Percentiles rank a stretch among this genome's conserved stretches.
phyloP scores from a whole-genome alignment of 2,329 filamentous ascomycete species.

The Chaetomium olivaceum region DNA sequence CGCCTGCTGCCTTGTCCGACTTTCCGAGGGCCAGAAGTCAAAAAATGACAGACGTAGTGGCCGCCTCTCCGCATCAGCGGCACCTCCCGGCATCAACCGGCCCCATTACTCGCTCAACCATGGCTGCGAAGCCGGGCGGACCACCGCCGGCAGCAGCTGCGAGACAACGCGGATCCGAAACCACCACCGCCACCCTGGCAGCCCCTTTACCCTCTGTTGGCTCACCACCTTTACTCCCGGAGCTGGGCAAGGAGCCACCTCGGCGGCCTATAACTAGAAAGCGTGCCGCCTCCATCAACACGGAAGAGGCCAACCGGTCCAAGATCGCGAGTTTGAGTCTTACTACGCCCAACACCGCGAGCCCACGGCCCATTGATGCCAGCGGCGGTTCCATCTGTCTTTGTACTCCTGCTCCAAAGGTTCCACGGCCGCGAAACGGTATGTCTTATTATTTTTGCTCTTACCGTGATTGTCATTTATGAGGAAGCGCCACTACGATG shows the following conservation, averaged over 20 bases:
- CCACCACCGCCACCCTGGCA: slow-evolving; percentile 19
- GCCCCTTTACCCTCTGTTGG: slow-evolving; percentile 15
- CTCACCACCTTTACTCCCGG: neutral
- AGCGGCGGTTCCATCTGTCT: slow-evolving; percentile 52
- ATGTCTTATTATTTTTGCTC: slow-evolving; percentile 37
- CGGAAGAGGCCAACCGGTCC: slow-evolving; percentile 46
- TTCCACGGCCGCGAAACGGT: slow-evolving; percentile 62
- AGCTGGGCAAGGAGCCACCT: slow-evolving; percentile 18
- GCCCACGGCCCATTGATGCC: slow-evolving; percentile 19
- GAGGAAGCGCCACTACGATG: neutral
- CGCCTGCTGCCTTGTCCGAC: neutral
- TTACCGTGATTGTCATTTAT: neutral
- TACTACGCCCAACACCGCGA: slow-evolving; percentile 38
- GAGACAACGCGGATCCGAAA: slow-evolving; percentile 24
- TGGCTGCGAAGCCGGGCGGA: slow-evolving; percentile 24
- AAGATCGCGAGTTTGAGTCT: slow-evolving; percentile 40
- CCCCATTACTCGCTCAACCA: slow-evolving; percentile 30
- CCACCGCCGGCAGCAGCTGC: neutral
- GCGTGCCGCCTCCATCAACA: slow-evolving; percentile 49
- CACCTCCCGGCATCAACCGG: slow-evolving; percentile 14
- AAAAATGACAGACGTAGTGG: slow-evolving; percentile 31
- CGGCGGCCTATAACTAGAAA: slow-evolving; percentile 40
- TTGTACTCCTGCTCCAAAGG: slow-evolving; percentile 58
- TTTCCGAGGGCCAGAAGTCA: neutral
- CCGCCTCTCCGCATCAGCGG: slow-evolving; percentile 20